Conservation (phyloP, 148 eudicot species). For the Amaranthus hypochondriacus region DNA sequence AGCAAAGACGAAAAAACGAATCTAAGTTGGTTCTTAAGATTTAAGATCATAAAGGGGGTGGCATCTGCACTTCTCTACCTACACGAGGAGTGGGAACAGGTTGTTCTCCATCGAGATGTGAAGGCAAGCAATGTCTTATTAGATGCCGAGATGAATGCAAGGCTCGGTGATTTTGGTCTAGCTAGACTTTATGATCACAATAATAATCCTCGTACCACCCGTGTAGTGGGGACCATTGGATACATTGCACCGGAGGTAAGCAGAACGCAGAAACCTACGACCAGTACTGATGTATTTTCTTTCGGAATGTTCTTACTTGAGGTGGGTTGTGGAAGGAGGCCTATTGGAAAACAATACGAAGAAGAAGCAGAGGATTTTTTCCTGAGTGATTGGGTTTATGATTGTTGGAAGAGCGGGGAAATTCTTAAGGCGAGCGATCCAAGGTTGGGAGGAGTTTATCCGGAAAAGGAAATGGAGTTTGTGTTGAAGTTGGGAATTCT, state of each 20-base stretch:
- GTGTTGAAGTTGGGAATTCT: slow-evolving; percentile 29
- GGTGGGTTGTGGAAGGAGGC: slow-evolving; percentile 36
- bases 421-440: slow-evolving; percentile 26
- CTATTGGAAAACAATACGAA: slow-evolving; percentile 9
- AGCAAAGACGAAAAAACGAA: slow-evolving; percentile 1
- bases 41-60: slow-evolving; percentile 31
- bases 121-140: slow-evolving; percentile 36
- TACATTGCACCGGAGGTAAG: slow-evolving; percentile 36
- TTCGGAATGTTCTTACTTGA: slow-evolving; percentile 35
- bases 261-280: slow-evolving; percentile 24
- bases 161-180: slow-evolving; percentile 38
- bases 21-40: slow-evolving; percentile 28
- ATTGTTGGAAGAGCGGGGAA: slow-evolving; percentile 20
- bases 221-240: slow-evolving; percentile 36
- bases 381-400: slow-evolving; percentile 22
- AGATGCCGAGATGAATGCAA: slow-evolving; percentile 32
- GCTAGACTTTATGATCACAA: slow-evolving; percentile 31
- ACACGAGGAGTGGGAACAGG: slow-evolving; percentile 37
- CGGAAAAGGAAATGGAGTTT: slow-evolving; percentile 25
- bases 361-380: slow-evolving; percentile 11
- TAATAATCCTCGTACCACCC: slow-evolving; percentile 26
- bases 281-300: slow-evolving; percentile 29
- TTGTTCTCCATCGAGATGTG: slow-evolving; percentile 35
- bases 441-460: slow-evolving; percentile 21
- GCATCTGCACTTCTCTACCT: slow-evolving; percentile 37